Evolutionary conservation across 768 basidiomycete species (phyloP).

Genomic region (Tulasnella sp.): DNA sequence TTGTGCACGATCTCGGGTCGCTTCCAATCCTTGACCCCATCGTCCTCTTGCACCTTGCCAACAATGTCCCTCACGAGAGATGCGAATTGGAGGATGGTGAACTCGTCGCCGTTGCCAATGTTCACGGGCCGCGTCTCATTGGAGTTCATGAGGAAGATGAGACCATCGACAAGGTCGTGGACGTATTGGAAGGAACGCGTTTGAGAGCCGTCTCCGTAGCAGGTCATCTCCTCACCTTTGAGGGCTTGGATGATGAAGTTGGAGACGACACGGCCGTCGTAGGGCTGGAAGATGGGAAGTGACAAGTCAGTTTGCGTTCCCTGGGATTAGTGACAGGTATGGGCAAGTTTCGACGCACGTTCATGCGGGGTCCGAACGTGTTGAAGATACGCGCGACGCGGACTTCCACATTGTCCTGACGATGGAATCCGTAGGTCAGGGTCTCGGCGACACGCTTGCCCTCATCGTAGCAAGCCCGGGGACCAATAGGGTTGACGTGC

Average conservation of each 20-base stretch:
- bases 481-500: slow-evolving; percentile 96
- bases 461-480: slow-evolving; percentile 99
- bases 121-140: slow-evolving; percentile 89
- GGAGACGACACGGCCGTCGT: slow-evolving; percentile 94
- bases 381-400: slow-evolving; percentile 99
- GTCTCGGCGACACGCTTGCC: slow-evolving; percentile 99
- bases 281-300: slow-evolving; percentile 38
- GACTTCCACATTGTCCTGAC: slow-evolving; percentile 91
- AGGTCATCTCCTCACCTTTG: slow-evolving; percentile 92
- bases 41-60: slow-evolving; percentile 81
- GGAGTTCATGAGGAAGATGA: slow-evolving; percentile 92
- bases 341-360: neutral
- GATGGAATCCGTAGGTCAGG: slow-evolving; percentile 88
- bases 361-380: slow-evolving; percentile 52
- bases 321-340: no score
- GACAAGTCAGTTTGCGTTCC: neutral
- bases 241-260: slow-evolving; percentile 99
- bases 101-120: slow-evolving; percentile 92
- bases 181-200: slow-evolving; percentile 97
- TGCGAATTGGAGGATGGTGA: slow-evolving; percentile 90
- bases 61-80: slow-evolving; percentile 86
- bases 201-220: slow-evolving; percentile 88
- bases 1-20: slow-evolving; percentile 62
- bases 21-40: slow-evolving; percentile 40
- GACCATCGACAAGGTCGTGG: slow-evolving; percentile 91